Base-by-base conservation (phyloP, 176 grass and related monocot genomes). In the Tillandsia leiboldiana region DNA sequence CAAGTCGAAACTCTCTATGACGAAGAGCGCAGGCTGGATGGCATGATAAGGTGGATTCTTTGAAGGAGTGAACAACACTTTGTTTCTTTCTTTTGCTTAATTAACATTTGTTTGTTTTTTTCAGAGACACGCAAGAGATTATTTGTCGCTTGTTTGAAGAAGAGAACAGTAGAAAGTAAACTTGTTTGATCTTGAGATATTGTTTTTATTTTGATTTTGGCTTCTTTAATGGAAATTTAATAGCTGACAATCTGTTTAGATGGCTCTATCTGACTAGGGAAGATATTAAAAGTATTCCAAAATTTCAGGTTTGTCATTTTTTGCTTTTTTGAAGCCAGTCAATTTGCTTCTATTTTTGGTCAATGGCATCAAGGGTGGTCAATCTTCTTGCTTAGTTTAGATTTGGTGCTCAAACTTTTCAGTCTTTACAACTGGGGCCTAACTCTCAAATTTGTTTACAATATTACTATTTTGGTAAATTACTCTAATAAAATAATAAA, bases 241-340 rank as follows among this genome's bases (percentile, higher is more conserved):
- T 63, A 11, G 58, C 24, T 24, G 24, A 10, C 24, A 26, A 63
- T 63, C 15, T 63, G 58, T 63, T 26, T 63, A 63, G 58, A 63
- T 63, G 58, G 58, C 58, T 63, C 58, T 63, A 63, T 63, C 58
- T 63, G 20, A 63, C 58, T 24, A 63, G 9, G 18, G 58, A 63
- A 10, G 58, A 63, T 63, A 63, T 63, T 26, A 63, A 63, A 22
- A 63, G 24, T 24, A 17, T 63, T 26, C 58, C 58, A 22, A 10
- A 24, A 2, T 63, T 63, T 63, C 20, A 63, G 58, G 58, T 63
- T 63, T 26, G 58, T 17, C 6, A 22, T 63, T 63, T 3, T 63
- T 2, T 17, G 11, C 58, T 11, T 10, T 62, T 7, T n/a, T 8
- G 23, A 62, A 17, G 18, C 24, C 10, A 22, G 20, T 63, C 24